Evolutionary conservation across 106 monocot genomes (phyloP).

Genomic region (Agapanthus africanus): DNA sequence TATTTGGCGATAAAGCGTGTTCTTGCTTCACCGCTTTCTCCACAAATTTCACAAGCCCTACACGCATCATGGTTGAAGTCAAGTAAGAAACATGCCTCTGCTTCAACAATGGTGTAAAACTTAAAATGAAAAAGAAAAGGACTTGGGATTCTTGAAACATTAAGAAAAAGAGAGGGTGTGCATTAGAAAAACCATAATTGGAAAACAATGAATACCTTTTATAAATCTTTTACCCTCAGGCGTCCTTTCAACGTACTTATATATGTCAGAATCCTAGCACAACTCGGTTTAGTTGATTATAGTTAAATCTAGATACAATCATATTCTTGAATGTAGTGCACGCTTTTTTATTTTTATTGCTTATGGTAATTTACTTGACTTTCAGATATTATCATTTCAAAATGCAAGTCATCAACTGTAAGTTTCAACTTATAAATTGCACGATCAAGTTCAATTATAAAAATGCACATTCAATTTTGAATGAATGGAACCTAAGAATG

Average conservation of each 20-base stretch:
- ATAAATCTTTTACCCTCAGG: too few relatives aligned
- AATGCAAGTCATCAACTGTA: background rate
- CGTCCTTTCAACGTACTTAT: too few relatives aligned
- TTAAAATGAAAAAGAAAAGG: background rate
- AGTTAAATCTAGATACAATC: too few relatives aligned
- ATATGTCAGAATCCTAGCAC: too few relatives aligned
- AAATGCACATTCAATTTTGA: background rate
- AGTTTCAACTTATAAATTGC: background rate
- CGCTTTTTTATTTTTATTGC: too few relatives aligned
- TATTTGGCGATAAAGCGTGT: conserved; percentile 37
- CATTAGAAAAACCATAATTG: background rate
- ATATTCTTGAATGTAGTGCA: too few relatives aligned
- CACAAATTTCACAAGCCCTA: conserved; percentile 60
- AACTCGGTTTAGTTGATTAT: too few relatives aligned
- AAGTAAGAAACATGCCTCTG: background rate
- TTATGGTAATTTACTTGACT: background rate
- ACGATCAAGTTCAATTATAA: too few relatives aligned
- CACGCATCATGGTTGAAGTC: background rate
- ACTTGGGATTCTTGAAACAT: background rate
- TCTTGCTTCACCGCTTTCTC: conserved; percentile 52
- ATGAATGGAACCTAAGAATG: background rate
- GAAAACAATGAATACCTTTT: too few relatives aligned
- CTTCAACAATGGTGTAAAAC: background rate
- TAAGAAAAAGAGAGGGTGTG: background rate
- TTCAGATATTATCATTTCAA: background rate